Conservation (phyloP, 164 flowering plant genomes). For the Vitis amurensis region DNA sequence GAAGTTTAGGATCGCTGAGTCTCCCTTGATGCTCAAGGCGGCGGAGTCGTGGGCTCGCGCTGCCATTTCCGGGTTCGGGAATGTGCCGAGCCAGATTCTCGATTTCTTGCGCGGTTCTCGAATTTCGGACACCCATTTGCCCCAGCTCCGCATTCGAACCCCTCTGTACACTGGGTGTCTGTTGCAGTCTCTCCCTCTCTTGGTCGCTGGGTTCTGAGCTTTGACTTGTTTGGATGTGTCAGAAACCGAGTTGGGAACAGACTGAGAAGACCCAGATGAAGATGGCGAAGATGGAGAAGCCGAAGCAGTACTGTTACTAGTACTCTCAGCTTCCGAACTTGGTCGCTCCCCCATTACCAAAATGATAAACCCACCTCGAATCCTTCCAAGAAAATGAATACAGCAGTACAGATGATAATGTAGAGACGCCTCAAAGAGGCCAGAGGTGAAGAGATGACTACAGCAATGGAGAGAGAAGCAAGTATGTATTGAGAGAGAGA, state of each 20-base stretch:
- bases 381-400: too few species aligned
- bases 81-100: conserved; percentile 90
- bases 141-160: conserved; percentile 83
- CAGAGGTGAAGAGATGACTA: too few species aligned
- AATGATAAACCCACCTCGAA: too few species aligned
- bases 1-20: conserved; percentile 68
- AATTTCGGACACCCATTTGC: conserved; percentile 94
- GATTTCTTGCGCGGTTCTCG: conserved; percentile 85
- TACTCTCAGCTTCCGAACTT: conserved; percentile 5
- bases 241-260: not conserved
- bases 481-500: too few species aligned
- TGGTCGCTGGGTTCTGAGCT: not conserved
- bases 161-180: conserved; percentile 74
- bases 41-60: conserved; percentile 91
- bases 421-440: too few species aligned
- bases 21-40: conserved; percentile 68
- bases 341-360: too few species aligned
- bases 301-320: not conserved
- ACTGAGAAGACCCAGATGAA: not conserved
- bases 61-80: conserved; percentile 80
- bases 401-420: too few species aligned
- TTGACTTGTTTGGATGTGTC: not conserved
- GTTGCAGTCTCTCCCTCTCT: conserved; percentile 27
- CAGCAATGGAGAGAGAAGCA: too few species aligned
- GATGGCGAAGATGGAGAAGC: not conserved